Base-by-base conservation (phyloP, 345 rosid genomes). In the Brassica cretica region DNA sequence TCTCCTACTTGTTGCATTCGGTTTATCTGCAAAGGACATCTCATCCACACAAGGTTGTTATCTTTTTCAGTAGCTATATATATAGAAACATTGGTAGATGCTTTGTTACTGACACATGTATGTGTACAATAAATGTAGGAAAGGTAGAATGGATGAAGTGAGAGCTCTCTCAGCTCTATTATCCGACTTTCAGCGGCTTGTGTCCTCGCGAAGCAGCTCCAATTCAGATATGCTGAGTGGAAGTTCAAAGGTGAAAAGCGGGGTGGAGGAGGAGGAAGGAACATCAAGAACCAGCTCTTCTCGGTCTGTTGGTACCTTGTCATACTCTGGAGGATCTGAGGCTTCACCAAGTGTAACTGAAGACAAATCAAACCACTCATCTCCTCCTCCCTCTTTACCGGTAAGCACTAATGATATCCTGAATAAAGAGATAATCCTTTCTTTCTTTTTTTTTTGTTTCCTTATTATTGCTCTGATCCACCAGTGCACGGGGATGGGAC, bases 11-110 rank as follows among this genome's bases (percentile, higher is more conserved):
- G 96, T 84, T 88, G 82, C 46, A 89, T 90, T 79, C 84, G 80
- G 85, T 93, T 93, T 83, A 66, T 87, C 76, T 91, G 97, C 85
- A 86, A 81, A 78, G 90, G 95, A 25, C 68, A 76, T 71, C 89
- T 83, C 37, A 86, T 91, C 24, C 67, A 63, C 44, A 85, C 85
- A 70, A 90, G 95, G 98, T 35, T 35, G 41, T 35, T 8, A 35
- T 35, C 9, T 7, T 8, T 8, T 35, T 35, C 37, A 32, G 8
- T 32, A 32, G 41, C 30, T 27, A 27, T 27, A 46, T 71, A 27
- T 66, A 78, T 32, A 27, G 29, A 64, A 64, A 77, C 55, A 73
- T 4, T 21, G 62, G 33, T 75, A 70, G 41, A 35, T 74, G 39
- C 70, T 71, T 69, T 82, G 21, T 60, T 65, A 64, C 21, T 68